Base-by-base conservation (phyloP, 2,329 filamentous ascomycete species). In the Ambrosiella cleistominuta region DNA sequence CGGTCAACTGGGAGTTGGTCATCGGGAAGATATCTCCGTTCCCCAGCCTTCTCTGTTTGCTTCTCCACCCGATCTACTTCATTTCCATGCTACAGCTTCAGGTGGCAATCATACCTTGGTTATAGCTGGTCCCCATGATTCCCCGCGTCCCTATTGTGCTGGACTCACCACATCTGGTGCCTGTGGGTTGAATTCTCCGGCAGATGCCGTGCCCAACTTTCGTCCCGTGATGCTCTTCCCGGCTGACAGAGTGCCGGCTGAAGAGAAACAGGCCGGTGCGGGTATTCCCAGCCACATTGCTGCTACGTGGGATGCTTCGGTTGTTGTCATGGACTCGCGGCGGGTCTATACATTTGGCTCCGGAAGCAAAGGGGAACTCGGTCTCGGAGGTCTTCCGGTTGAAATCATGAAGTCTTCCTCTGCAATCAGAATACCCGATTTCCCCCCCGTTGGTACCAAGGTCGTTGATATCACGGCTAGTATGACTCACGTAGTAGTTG, bases 81-180 rank as follows among this genome's bases (percentile, higher is more conserved):
- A 56, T 11, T 35, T 60, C 35, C 52, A 55, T 11, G 68, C 67
- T 47, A 67, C 76, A 8, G 71, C 71, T 17, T 74, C 87, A 7
- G 91, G 91, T 3, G 90, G 90, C 1, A 96, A 96, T 66, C 91
- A 96, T 68, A 94, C 88, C 0, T 70, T 96, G 3, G 67, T 95
- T 8, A 72, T 89, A 9, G 70, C 1, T 71, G 54, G 44, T 7
- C 27, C 39, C 13, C 38, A 36, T 11, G 6, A 37, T 37, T n/a
- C 13, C 12, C 27, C 53, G 9, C 7, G 66, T 70, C 1, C 73
- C 67, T 60, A 60, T 17, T 60, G 59, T 39, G 36, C 59, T 9
- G 59, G 59, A 1, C 45, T 57, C 2, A 27, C 59, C 9, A 58
- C 51, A 2, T n/a, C 56, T 9, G 79, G 80, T 11, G 77, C 79